Conservation (phyloP, 306 rosid genomes). For the Rosa lucieae region DNA sequence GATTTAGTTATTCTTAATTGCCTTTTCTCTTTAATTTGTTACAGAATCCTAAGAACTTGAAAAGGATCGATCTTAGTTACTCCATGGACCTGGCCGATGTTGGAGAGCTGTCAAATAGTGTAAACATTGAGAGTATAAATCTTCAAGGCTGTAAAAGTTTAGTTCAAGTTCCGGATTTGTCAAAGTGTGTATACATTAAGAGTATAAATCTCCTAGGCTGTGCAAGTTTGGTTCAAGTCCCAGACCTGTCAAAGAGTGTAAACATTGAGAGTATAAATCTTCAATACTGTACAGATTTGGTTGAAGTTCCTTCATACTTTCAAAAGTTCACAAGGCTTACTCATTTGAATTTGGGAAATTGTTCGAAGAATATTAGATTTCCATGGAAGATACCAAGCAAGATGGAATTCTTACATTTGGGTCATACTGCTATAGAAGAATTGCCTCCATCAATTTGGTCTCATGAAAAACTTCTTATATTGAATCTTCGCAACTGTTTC, state of each 20-base stretch:
- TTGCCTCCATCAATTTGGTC: slow-evolving; percentile 16
- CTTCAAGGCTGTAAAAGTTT: not conserved
- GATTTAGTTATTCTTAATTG: not conserved
- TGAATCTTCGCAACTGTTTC: not conserved
- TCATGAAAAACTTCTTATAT: not conserved
- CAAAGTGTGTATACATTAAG: too few species aligned
- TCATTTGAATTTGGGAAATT: not conserved
- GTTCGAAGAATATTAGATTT: not conserved
- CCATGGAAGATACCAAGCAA: not conserved
- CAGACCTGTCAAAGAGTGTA: too few species aligned
- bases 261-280: too few species aligned
- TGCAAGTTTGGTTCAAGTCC: not conserved
- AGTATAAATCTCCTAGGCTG: not conserved
- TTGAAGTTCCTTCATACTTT: slow-evolving; percentile 8
- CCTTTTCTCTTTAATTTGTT: not conserved
- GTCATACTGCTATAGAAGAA: not conserved
- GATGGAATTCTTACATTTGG: not conserved
- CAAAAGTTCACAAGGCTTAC: not conserved
- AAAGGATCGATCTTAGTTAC: not conserved
- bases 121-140: not conserved
- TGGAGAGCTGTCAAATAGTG: not conserved
- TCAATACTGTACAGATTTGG: too few species aligned
- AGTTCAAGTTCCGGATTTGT: too few species aligned
- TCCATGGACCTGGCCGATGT: not conserved
- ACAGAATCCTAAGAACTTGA: slow-evolving; percentile 12